Percentiles rank a stretch among this genome's conserved stretches.
These are phyloP conservation scores for Chrysanthemum lavandulifolium DNA, from an alignment of 129 eudicot genomes.

Conservation along the genomic window DNA sequence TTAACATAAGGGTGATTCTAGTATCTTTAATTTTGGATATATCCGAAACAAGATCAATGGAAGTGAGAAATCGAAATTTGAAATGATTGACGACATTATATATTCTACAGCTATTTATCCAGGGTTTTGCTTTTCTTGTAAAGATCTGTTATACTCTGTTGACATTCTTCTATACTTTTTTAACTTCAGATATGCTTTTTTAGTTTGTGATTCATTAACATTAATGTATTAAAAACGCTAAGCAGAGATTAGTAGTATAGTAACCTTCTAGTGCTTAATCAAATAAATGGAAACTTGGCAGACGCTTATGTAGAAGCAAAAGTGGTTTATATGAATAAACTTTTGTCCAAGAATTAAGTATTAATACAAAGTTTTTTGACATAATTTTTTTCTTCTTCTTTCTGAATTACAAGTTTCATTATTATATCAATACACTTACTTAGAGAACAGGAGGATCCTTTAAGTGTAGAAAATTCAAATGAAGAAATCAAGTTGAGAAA, in stretches of 20 bases:
- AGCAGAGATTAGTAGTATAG: background rate
- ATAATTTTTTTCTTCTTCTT: background rate
- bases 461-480: background rate
- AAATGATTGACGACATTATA: background rate
- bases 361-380: slow-evolving; percentile 5
- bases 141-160: no score
- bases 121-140: background rate
- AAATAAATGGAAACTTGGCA: background rate
- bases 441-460: background rate
- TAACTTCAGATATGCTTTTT: background rate
- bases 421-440: background rate
- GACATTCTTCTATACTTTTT: background rate
- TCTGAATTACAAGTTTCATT: background rate
- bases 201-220: background rate
- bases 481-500: slow-evolving; percentile 4
- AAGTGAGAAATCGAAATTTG: background rate
- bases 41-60: background rate
- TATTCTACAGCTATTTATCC: background rate
- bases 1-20: no score
- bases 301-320: slow-evolving; percentile 1
- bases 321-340: background rate
- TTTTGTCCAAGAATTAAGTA: background rate
- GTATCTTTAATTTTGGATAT: no score
- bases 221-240: background rate
- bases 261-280: slow-evolving; percentile 1